phyloP scores from a whole-genome alignment of 2,329 filamentous ascomycete genomes.

The Monosporascus sp. region DNA sequence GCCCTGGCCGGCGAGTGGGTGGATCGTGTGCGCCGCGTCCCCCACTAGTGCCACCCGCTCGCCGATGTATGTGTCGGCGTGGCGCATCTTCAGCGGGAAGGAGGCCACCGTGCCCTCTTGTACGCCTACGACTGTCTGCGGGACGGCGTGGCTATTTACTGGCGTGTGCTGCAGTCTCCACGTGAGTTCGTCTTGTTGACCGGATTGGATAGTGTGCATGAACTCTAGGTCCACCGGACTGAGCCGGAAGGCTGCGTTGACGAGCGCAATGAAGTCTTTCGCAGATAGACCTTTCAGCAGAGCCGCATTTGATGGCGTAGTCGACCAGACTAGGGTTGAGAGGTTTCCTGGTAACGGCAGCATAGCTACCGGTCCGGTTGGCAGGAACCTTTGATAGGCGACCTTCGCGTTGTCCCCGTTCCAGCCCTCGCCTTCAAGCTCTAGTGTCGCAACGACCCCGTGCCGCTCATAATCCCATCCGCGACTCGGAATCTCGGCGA shows the following conservation, averaged over 20 bases:
- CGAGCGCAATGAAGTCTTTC: conserved; percentile 73
- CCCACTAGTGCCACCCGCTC: conserved; percentile 89
- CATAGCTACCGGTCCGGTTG: conserved; percentile 85
- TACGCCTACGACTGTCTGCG: conserved; percentile 61
- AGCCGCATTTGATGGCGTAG: conserved; percentile 72
- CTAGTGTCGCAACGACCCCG: conserved; percentile 84
- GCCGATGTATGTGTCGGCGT: conserved; percentile 88
- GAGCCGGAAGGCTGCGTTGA: conserved; percentile 90
- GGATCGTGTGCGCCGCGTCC: conserved; percentile 91
- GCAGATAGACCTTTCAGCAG: conserved; percentile 70
- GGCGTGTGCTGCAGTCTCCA: conserved; percentile 75
- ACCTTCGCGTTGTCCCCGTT: conserved; percentile 56
- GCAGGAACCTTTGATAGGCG: conserved; percentile 93
- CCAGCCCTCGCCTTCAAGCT: conserved; percentile 58
- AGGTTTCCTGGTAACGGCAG: conserved; percentile 79
- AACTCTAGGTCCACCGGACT: conserved; percentile 73
- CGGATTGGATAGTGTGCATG: conserved; percentile 60
- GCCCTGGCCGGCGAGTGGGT: conserved; percentile 90
- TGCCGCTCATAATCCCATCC: conserved; percentile 94
- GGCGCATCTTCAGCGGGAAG: conserved; percentile 85
- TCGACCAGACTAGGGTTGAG: conserved; percentile 92
- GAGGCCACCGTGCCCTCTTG: conserved; percentile 78
- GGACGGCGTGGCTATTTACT: conserved; percentile 48
- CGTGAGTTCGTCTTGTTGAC: conserved; percentile 68
- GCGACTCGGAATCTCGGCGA: conserved; percentile 76